Evolutionary conservation across 2,329 filamentous ascomycete species (phyloP), one percentile per base, ranked within the genome.

Genomic region (Apiospora rasikravindrae): DNA sequence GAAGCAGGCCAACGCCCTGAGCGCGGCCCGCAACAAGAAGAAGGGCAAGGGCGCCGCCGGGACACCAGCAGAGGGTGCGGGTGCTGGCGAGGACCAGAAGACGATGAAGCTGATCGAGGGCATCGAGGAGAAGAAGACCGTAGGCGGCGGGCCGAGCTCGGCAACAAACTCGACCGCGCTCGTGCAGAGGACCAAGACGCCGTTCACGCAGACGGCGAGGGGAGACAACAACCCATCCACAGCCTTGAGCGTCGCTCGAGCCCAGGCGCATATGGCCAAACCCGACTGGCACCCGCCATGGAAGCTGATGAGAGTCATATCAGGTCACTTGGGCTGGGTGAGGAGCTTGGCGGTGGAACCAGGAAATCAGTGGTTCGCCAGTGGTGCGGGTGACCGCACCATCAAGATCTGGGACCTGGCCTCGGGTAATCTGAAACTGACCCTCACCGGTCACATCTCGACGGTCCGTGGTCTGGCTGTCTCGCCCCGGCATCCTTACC

Each of bases 321-420:
- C 95, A 0, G 96, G 97, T 22, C 96, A 98, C 81, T 83, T 99
- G 77, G 96, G 96, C 37, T 99, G 96, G 96, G 96, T 99, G 74
- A 89, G 95, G 73, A 90, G 90, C 76, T 85, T 98, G 78, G 94
- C 96, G 0, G 94, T 98, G 68, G 97, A 99, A 83, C 97, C 97
- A 1, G 94, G 94, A 78, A 99, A 99, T 83, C 90, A 98, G 82
- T 99, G 95, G 94, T 99, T 99, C 82, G 96, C 95, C 26, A 97
- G 94, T 77, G 96, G 96, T 74, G 95, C 96, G 8, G 97, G 96
- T 71, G 96, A 99, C 81, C 88, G 97, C 70, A 98, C 96, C 1
- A 98, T 99, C 84, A 99, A 99, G 86, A 97, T 99, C 75, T 99
- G 96, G 96, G 96, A 99, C 83, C 83, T 99, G 74, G 96, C 95